Base-by-base conservation (phyloP, 2,329 filamentous ascomycete species). In the Penicillium sp. region DNA sequence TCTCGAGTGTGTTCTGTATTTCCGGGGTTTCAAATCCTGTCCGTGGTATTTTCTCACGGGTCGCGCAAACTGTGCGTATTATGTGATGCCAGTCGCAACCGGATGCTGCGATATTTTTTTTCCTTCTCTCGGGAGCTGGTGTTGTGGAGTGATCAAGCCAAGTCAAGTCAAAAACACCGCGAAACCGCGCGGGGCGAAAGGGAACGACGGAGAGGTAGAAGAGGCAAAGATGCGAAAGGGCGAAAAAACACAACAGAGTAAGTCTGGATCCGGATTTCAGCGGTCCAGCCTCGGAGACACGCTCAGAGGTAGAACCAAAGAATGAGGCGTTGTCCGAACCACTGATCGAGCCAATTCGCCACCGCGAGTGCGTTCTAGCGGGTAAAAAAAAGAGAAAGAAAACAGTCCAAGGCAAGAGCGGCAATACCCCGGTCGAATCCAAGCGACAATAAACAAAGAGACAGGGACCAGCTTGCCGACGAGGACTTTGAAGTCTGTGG, bases 291-390 rank as follows among this genome's bases (percentile, higher is more conserved):
- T 69, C 61, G 63, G 66, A 68, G 58, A 48, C 54, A 58, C 60
- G 55, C 56, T 66, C 60, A 66, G 59, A 67, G 64, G 68, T 61
- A 68, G 70, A 73, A 72, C 69, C 72, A 72, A 61, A 71, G 67
- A 68, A 69, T 55, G 49, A 60, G 50, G 50, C 45, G 63, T 51
- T 54, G 59, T 60, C 61, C 62, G 60, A 67, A 57, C 59, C 61
- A 69, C 62, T 58, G 62, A 63, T 62, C 55, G 54, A 57, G 51
- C 53, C 57, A 63, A 63, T 71, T 74, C 68, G 72, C 72, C 72
- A 74, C 72, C 70, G 65, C 62, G 60, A 65, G 60, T 60, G 39
- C 7, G 17, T 54, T 47, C 35, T 41, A 45, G 39, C 52, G 28
- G 49, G 41, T 39, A 35, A 43, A 55, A 51, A 51, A 58, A 54